These are phyloP conservation scores for Claviceps quebecensis DNA, from an alignment of 2,329 filamentous ascomycete genomes.

Conservation along the genomic window DNA sequence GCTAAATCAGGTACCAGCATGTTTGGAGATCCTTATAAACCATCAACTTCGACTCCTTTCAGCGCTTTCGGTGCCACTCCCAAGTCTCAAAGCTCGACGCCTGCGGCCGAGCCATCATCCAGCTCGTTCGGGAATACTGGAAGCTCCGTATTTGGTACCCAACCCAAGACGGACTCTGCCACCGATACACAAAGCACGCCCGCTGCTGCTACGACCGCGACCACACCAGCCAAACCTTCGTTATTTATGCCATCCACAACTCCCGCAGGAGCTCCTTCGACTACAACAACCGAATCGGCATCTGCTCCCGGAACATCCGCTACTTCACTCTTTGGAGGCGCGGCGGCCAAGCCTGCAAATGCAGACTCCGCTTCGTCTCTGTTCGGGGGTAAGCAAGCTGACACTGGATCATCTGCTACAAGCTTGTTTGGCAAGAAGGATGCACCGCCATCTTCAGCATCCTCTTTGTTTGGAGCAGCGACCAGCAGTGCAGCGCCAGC, in stretches of 20 bases:
- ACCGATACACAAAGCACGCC: background rate
- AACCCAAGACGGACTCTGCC: conserved; percentile 3
- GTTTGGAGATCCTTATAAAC: conserved; percentile 11
- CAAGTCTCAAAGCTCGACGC: conserved; percentile 11
- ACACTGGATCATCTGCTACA: conserved; percentile 12
- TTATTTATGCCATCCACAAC: conserved; percentile 18
- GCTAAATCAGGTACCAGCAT: conserved; percentile 14
- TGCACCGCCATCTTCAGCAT: conserved; percentile 9
- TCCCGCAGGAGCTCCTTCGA: conserved; percentile 39
- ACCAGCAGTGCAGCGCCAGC: conserved; percentile 9
- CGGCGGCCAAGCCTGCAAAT: conserved; percentile 10
- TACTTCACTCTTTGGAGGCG: conserved; percentile 14
- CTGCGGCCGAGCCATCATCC: conserved; percentile 13
- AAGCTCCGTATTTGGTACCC: conserved; percentile 17
- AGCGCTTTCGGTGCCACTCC: conserved; percentile 5
- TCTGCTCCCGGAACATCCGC: conserved; percentile 4
- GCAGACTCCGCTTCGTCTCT: conserved; percentile 11
- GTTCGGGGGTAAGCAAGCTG: conserved; percentile 16
- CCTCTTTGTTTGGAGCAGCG: conserved; percentile 14
- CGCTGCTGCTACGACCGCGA: conserved; percentile 10
- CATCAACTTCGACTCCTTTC: conserved; percentile 6
- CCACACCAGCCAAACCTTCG: conserved; percentile 12
- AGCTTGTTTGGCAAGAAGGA: conserved; percentile 11
- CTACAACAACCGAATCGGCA: conserved; percentile 19
- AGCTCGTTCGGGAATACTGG: conserved; percentile 18